Base-by-base conservation (phyloP, 805 yeast species). In the Lipomyces japonicus region DNA sequence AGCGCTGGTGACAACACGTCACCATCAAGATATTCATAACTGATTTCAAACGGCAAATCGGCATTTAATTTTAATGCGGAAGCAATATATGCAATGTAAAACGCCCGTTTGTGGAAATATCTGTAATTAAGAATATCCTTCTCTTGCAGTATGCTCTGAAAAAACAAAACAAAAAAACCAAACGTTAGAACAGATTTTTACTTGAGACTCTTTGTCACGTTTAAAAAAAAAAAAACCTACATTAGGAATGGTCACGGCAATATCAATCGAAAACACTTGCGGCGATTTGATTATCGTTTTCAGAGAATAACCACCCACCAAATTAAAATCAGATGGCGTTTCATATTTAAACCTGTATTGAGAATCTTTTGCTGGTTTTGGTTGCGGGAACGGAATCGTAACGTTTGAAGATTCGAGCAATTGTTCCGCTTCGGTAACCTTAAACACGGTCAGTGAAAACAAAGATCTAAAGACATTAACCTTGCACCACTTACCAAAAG, bases 111-210 rank as follows among this genome's bases (percentile, higher is more conserved):
- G 70, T 91, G 89, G 49, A 88, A 71, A 35, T 93, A 91, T 64
- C 97, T 76, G 70, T 86, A 88, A 69, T 93, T 93, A 61, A 91
- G 72, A 63, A 82, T 87, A 67, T 93, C 98, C 69, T 93, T 93
- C 44, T 83, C 81, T 62, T 84, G 89, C 63, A 93, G 84, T 42
- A 85, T 65, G 24, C 71, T 68, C 16, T 32, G 24, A 6, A 10
- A 14, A 12, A 4, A 18, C 21, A 22, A n/a, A 9, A 19, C 16
- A 7, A 18, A 9, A 18, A 10, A 22, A 18, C 39, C 10, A 9
- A 35, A n/a, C 5, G 23, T 18, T 9, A 37, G 41, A 37, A 36
- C n/a, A n/a, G n/a, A n/a, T n/a, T n/a, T n/a, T n/a, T n/a, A n/a
- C n/a, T n/a, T n/a, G n/a, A n/a, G n/a, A n/a, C n/a, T n/a, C n/a